Conservation (phyloP, 139 green algal species). For the Trebouxia sp. region DNA sequence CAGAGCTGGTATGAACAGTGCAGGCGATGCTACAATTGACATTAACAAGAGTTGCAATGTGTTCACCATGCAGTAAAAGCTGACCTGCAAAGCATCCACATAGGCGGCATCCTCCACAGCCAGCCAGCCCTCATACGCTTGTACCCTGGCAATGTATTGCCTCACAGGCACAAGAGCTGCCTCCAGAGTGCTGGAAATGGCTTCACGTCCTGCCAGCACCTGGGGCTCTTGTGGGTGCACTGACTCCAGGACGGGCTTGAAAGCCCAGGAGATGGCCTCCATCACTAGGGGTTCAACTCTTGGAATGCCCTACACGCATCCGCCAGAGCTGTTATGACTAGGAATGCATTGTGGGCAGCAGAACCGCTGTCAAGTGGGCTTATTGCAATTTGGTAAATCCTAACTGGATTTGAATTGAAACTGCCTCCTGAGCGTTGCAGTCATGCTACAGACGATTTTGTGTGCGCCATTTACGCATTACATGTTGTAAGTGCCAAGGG, state of each 20-base stretch:
- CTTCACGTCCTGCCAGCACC: conserved; percentile 36
- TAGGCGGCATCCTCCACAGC: conserved; percentile 62
- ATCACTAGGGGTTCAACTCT: conserved; percentile 79
- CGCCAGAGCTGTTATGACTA: background rate
- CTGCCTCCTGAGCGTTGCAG: too few species aligned
- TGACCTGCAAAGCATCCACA: conserved; percentile 48
- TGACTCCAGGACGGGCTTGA: conserved; percentile 54
- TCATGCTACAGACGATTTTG: too few species aligned
- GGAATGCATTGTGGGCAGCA: too few species aligned
- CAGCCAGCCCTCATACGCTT: conserved; percentile 53
- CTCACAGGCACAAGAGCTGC: conserved; percentile 40
- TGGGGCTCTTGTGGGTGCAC: conserved; percentile 65
- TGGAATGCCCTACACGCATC: conserved; percentile 47
- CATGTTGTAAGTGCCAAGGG: too few species aligned
- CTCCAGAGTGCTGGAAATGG: conserved; percentile 28
- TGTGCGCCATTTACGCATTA: too few species aligned
- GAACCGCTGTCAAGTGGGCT: too few species aligned
- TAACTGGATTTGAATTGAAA: too few species aligned
- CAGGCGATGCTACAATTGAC: too few species aligned
- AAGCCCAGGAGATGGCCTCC: conserved; percentile 78
- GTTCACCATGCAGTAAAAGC: too few species aligned
- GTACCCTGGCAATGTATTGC: conserved; percentile 43
- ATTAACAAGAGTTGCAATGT: too few species aligned
- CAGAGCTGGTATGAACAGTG: too few species aligned
- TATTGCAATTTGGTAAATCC: too few species aligned